Evolutionary conservation across 495 filamentous ascomycete species (phyloP), one percentile per base, ranked within the genome.

Genomic region (Aspergillus indologenus): DNA sequence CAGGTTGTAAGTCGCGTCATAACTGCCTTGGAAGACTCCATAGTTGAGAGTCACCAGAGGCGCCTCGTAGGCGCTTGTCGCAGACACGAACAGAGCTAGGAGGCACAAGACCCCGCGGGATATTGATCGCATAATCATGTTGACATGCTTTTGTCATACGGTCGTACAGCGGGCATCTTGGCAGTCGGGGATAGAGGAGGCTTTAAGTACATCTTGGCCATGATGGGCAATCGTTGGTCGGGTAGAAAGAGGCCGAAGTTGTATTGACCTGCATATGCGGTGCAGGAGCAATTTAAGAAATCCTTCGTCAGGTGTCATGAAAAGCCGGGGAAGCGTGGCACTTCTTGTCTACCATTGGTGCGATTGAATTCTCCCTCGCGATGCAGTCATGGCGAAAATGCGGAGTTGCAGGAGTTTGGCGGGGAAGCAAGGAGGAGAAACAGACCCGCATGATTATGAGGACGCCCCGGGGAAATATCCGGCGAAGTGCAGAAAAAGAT

Each of bases 11-110:
- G 61, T 60, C 1, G 65, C 52, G 44, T 76, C 76, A 63, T 85
- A 83, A 48, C 80, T 77, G 44, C 85, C 85, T 59, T 78, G 69
- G 58, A 87, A 85, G n/a, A 67, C 75, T 34, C 80, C 82, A 64
- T 87, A 85, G 66, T 81, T 75, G 2, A 86, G 73, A 9, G 60
- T 54, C 24, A 73, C 59, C 43, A 69, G 57, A 34, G 71, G 71
- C 14, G 69, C 50, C 23, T 66, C 64, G 22, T 65, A 67, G 44
- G 65, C 66, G 19, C 44, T 58, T 31, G 19, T 59, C 3, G 45
- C 8, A 15, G 55, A 53, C 3, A 42, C 29, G 19, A 58, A 56
- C 18, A 69, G 60, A 19, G 45, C 23, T 18, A 67, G 29, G 26
- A 51, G 21, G 22, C 24, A 51, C 22, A 51, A 24, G 48, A 19